Evolutionary conservation across 1,139 yeast species (phyloP).

Genomic region (Candida dubliniensis): DNA sequence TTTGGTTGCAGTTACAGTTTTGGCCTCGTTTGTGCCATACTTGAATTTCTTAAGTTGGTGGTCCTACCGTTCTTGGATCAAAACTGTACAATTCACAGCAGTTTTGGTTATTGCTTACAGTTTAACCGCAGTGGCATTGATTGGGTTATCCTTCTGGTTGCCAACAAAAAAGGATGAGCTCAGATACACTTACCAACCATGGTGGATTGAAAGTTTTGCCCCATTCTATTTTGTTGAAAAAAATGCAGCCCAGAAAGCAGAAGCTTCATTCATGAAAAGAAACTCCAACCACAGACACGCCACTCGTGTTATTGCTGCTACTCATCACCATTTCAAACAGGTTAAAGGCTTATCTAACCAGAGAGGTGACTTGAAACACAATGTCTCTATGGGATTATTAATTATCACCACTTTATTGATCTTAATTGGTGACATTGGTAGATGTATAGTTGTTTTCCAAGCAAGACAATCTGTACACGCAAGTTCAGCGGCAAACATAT

Average conservation of each 20-base stretch:
- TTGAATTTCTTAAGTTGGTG: constrained; percentile 26
- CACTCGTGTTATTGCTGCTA: constrained; percentile 45
- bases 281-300: constrained; percentile 47
- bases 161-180: constrained; percentile 47
- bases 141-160: constrained; percentile 40
- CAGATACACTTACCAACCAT: constrained; percentile 46
- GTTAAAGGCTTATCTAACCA: constrained; percentile 43
- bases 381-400: constrained; percentile 34
- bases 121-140: constrained; percentile 36
- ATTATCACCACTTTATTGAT: constrained; percentile 34
- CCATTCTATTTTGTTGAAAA: constrained; percentile 44
- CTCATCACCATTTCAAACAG: constrained; percentile 41
- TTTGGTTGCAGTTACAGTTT: constrained; percentile 33
- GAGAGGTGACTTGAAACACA: constrained; percentile 41
- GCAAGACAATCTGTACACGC: constrained; percentile 20
- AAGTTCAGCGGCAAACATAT: constrained; percentile 24
- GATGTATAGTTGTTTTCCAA: constrained; percentile 37
- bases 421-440: constrained; percentile 31
- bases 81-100: constrained; percentile 32
- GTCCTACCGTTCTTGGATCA: constrained; percentile 26
- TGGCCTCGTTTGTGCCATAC: constrained; percentile 38
- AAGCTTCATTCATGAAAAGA: constrained; percentile 43
- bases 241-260: constrained; percentile 41
- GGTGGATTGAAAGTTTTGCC: constrained; percentile 48
- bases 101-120: constrained; percentile 35